Conservation (phyloP, 1,284 basidiomycete genomes). For the Fomitopsis betulina region DNA sequence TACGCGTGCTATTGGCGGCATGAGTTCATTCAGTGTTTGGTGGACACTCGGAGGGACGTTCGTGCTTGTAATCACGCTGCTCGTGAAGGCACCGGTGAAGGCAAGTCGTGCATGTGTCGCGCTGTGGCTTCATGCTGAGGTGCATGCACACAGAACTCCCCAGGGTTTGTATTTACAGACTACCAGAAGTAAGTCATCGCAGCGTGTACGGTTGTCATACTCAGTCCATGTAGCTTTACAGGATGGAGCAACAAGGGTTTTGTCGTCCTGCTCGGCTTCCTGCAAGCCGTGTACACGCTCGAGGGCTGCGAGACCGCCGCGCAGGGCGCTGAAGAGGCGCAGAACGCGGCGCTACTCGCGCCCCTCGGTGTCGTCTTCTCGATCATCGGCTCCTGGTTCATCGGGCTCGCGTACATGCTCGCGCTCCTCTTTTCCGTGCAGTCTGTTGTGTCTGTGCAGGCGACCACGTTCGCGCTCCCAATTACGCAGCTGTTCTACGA, state of each 20-base stretch:
- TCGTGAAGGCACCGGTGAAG: conserved; percentile 52
- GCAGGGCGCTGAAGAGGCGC: conserved; percentile 58
- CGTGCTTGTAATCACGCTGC: conserved; percentile 48
- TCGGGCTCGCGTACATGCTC: conserved; percentile 57
- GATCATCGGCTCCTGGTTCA: conserved; percentile 57
- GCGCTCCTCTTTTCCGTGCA: conserved; percentile 56
- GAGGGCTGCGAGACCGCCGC: conserved; percentile 63
- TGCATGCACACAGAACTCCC: conserved; percentile 38
- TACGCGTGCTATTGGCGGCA: conserved; percentile 51
- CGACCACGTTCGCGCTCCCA: conserved; percentile 48
- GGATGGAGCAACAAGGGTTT: conserved; percentile 52
- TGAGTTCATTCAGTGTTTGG: conserved; percentile 57
- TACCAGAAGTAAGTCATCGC: conserved; percentile 41
- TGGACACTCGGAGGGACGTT: conserved; percentile 61
- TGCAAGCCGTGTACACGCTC: conserved; percentile 60
- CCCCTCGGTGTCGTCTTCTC: conserved; percentile 52
- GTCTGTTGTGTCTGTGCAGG: conserved; percentile 44
- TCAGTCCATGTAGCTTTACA: conserved; percentile 38
- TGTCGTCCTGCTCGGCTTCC: conserved; percentile 56
- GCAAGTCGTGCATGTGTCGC: conserved; percentile 22
- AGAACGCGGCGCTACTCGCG: conserved; percentile 50
- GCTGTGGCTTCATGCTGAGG: background rate
- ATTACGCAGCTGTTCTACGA: conserved; percentile 57
- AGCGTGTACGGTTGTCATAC: background rate
- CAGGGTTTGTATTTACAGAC: conserved; percentile 53